Conservation (phyloP, 805 yeast genomes). For the Lachancea sp. region DNA sequence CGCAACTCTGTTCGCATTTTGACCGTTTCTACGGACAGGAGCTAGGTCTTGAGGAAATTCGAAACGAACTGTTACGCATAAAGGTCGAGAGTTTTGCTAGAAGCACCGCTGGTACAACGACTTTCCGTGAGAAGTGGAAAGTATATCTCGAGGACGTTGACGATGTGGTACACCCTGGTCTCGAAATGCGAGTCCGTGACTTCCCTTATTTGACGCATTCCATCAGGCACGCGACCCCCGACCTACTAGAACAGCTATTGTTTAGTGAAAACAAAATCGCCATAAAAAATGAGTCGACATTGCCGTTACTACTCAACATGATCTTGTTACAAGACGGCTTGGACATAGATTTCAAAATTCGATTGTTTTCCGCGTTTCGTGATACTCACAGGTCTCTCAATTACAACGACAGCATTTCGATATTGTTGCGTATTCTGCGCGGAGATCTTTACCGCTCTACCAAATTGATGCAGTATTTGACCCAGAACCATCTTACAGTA, state of each 20-base stretch:
- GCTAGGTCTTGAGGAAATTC: slow-evolving; percentile 8
- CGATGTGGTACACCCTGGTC: slow-evolving; percentile 11
- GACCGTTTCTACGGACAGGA: slow-evolving; percentile 8
- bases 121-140: slow-evolving; percentile 30
- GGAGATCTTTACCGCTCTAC: slow-evolving; percentile 4
- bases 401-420: slow-evolving; percentile 5
- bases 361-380: slow-evolving; percentile 3
- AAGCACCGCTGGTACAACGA: slow-evolving; percentile 14
- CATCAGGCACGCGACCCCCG: slow-evolving; percentile 9
- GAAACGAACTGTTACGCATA: slow-evolving; percentile 22
- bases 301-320: slow-evolving; percentile 24
- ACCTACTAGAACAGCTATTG: slow-evolving; percentile 13
- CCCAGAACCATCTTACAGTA: neutral
- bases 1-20: slow-evolving; percentile 21
- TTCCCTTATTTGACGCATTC: slow-evolving; percentile 23
- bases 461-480: slow-evolving; percentile 6
- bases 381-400: slow-evolving; percentile 2
- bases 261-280: slow-evolving; percentile 17
- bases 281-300: slow-evolving; percentile 19
- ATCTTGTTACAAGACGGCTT: slow-evolving; percentile 15
- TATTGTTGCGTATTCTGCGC: slow-evolving; percentile 1
- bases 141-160: slow-evolving; percentile 29
- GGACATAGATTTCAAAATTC: slow-evolving; percentile 6
- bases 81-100: slow-evolving; percentile 29
- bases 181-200: slow-evolving; percentile 19